Evolutionary conservation across 2,329 filamentous ascomycete genomes (phyloP), one percentile per base, ranked within the genome.

Genomic region (Cytospora paraplurivora): DNA sequence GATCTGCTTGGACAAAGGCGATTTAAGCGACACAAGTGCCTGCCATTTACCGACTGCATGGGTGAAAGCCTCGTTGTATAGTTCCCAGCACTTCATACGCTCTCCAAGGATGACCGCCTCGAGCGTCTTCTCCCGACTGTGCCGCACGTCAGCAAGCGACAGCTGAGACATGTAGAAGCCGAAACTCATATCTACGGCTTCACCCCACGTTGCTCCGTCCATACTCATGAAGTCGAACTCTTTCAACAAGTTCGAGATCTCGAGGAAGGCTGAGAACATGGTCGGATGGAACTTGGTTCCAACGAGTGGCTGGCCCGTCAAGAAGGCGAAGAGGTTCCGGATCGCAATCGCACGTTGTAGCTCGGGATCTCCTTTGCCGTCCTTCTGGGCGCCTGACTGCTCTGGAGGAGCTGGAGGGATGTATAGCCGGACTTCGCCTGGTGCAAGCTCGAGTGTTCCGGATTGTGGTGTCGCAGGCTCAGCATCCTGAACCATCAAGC

Each of bases 31-130:
- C 61, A 87, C 82, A 64, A 93, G 86, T 37, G 92, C 82, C 21
- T 91, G 85, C 64, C 94, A 92, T 75, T 95, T 96, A 56, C 94
- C 95, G 11, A 91, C 92, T 0, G 89, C 92, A 74, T 98, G 95
- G 6, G 93, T 88, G 71, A 97, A 98, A 0, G 92, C 92, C 75
- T 97, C 93, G 64, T 91, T 92, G 76, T 96, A 98, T 2, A 99
- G 82, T 8, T 88, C 83, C 70, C 89, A 85, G 55, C 86, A 96
- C 63, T 88, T 88, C 87, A 98, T 91, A 44, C 86, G 85, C 77
- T 99, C 94, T 62, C 91, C 93, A 12, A 99, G 80, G n/a, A 98
- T 84, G 54, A 98, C 83, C 0, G 89, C 91, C 76, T 98, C 92
- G 32, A 98, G 82, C 0, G 91, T 97, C 81, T 95, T 96, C 72